Conservation (phyloP, 2,329 filamentous ascomycete species). For the Colletotrichum spinosum region DNA sequence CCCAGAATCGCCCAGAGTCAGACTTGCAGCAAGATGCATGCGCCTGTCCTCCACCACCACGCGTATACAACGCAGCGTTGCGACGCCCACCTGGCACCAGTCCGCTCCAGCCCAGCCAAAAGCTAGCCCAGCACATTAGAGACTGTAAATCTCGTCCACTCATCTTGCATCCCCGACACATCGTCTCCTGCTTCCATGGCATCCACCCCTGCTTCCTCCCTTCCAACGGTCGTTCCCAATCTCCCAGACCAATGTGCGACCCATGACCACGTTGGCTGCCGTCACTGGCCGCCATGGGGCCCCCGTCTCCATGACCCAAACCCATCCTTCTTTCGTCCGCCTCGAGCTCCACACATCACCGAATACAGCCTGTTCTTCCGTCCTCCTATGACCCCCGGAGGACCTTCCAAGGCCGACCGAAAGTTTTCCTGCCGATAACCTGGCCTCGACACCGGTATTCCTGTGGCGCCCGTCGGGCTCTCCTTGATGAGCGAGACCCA, state of each 20-base stretch:
- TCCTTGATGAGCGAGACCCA: too few relatives aligned
- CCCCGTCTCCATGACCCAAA: conserved; percentile 21
- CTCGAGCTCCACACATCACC: conserved; percentile 20
- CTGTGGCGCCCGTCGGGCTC: not conserved
- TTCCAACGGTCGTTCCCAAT: conserved; percentile 38
- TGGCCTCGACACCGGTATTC: conserved; percentile 18
- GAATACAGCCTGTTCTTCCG: conserved; percentile 20
- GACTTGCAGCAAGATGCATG: conserved; percentile 25
- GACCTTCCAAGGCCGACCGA: not conserved
- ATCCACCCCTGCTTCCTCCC: conserved; percentile 23
- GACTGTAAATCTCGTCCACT: conserved; percentile 2
- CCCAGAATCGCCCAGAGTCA: conserved; percentile 36
- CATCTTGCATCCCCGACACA: conserved; percentile 10
- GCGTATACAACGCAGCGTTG: conserved; percentile 34
- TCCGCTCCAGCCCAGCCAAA: not conserved
- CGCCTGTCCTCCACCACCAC: conserved; percentile 5
- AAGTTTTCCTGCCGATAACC: not conserved
- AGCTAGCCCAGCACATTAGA: too few relatives aligned
- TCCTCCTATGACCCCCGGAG: not conserved
- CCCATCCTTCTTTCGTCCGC: conserved; percentile 23
- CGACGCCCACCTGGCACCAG: conserved; percentile 9
- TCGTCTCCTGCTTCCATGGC: conserved; percentile 13
- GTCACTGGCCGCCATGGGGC: conserved; percentile 33
- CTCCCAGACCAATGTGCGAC: conserved; percentile 36
- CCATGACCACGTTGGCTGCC: conserved; percentile 37